Conservation (phyloP, 1,284 basidiomycete genomes). For the Leccinum subrobustum region DNA sequence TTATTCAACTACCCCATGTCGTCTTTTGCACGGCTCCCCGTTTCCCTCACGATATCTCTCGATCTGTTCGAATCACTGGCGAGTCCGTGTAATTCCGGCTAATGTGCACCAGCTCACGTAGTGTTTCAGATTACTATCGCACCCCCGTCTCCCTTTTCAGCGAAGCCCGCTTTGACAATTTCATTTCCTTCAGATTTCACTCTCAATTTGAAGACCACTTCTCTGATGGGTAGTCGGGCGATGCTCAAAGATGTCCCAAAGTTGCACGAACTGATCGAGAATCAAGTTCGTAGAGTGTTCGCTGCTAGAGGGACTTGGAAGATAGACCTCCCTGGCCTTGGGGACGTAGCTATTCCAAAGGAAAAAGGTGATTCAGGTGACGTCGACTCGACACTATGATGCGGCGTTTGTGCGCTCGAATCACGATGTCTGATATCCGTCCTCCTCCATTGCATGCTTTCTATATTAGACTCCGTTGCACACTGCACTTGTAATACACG, state of each 20-base stretch:
- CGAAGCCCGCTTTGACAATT: slow-evolving; percentile 55
- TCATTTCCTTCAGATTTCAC: slow-evolving; percentile 64
- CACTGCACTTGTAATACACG: background rate
- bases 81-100: slow-evolving; percentile 27
- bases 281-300: slow-evolving; percentile 63
- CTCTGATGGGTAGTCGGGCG: slow-evolving; percentile 79
- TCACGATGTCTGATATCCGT: background rate
- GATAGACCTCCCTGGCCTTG: slow-evolving; percentile 64
- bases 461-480: slow-evolving; percentile 7
- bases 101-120: slow-evolving; percentile 4
- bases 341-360: slow-evolving; percentile 43
- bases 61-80: slow-evolving; percentile 74
- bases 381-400: slow-evolving; percentile 1
- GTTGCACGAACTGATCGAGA: slow-evolving; percentile 77
- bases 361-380: slow-evolving; percentile 34
- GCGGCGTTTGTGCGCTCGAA: background rate
- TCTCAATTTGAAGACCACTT: slow-evolving; percentile 70
- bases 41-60: slow-evolving; percentile 74
- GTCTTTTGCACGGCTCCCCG: slow-evolving; percentile 76
- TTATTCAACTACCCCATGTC: slow-evolving; percentile 80
- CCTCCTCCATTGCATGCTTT: slow-evolving; percentile 1
- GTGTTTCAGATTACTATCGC: slow-evolving; percentile 45
- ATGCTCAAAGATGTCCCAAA: slow-evolving; percentile 83
- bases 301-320: slow-evolving; percentile 66
- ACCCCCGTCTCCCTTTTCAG: slow-evolving; percentile 48